phyloP scores from a whole-genome alignment of 352 stramenopile species.

The Pythium plurisporium region DNA sequence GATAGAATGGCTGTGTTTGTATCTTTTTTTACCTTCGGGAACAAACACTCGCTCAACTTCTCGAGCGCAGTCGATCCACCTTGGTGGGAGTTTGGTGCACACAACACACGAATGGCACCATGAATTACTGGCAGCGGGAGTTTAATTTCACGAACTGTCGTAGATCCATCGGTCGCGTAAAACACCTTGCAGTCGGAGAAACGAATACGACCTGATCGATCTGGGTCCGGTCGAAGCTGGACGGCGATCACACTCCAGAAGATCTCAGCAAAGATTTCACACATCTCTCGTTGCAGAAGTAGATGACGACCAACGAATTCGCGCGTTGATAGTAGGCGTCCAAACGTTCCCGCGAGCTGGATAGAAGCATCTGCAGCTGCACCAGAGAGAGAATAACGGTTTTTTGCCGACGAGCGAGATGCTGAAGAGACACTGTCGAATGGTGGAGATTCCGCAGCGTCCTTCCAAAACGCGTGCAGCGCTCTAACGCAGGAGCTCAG shows the following conservation, averaged over 20 bases:
- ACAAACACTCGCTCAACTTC: conserved; percentile 57
- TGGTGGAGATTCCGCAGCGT: conserved; percentile 5
- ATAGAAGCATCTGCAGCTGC: conserved; percentile 48
- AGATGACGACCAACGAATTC: conserved; percentile 64
- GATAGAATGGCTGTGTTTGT: conserved; percentile 43
- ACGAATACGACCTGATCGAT: conserved; percentile 45
- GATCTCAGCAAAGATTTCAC: conserved; percentile 58
- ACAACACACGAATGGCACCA: conserved; percentile 62
- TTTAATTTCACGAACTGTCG: conserved; percentile 73
- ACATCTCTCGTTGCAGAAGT: conserved; percentile 53
- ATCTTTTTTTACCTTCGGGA: conserved; percentile 43
- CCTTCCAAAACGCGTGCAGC: conserved; percentile 60
- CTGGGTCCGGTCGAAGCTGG: conserved; percentile 47
- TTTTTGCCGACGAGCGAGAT: conserved; percentile 2
- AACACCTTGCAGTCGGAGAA: conserved; percentile 81
- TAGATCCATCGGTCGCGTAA: conserved; percentile 60
- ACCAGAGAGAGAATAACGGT: conserved; percentile 1
- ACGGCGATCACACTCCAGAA: conserved; percentile 66
- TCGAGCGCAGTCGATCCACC: conserved; percentile 16
- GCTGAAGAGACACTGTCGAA: background rate
- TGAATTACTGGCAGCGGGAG: conserved; percentile 65
- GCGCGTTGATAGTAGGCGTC: conserved; percentile 55
- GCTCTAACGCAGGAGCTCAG: conserved; percentile 64
- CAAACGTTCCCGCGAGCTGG: conserved; percentile 59
- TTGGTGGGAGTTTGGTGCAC: conserved; percentile 6